phyloP scores from a whole-genome alignment of 495 filamentous ascomycete genomes.

The Penicillium subrubescens region DNA sequence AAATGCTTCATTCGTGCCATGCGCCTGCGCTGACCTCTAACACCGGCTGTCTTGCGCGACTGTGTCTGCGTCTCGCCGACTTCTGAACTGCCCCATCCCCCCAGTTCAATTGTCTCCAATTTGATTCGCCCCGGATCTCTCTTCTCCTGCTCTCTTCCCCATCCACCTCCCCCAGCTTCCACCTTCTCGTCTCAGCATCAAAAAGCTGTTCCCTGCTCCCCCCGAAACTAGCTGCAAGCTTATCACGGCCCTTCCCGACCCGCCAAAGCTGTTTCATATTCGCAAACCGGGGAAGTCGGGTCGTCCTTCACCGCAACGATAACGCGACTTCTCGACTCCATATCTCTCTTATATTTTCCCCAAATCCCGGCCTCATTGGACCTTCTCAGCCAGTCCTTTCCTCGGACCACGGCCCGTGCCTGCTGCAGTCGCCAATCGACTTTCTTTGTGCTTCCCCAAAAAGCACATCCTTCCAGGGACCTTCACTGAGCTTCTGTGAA shows the following conservation, averaged over 20 bases:
- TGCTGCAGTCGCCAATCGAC: slow-evolving; percentile 7
- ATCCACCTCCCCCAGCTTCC: neutral
- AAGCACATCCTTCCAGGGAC: slow-evolving; percentile 7
- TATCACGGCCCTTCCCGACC: slow-evolving; percentile 26
- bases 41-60: slow-evolving; percentile 19
- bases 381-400: slow-evolving; percentile 18
- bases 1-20: slow-evolving; percentile 29
- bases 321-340: slow-evolving; percentile 13
- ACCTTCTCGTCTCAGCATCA: neutral
- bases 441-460: slow-evolving; percentile 17
- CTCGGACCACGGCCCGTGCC: slow-evolving; percentile 22
- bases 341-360: neutral
- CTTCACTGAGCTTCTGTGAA: slow-evolving; percentile 29
- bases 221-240: slow-evolving; percentile 24
- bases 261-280: neutral
- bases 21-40: slow-evolving; percentile 26
- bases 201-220: slow-evolving; percentile 6
- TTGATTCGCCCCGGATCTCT: slow-evolving; percentile 24
- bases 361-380: slow-evolving; percentile 13
- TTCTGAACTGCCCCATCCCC: slow-evolving; percentile 7
- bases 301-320: slow-evolving; percentile 34
- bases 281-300: slow-evolving; percentile 12
- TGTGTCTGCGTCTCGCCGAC: slow-evolving; percentile 20
- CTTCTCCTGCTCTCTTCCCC: neutral
- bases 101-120: slow-evolving; percentile 8